A percentile compares a stretch with the other conserved stretches of the same genome.
Evolutionary conservation across 257 asterid species (phyloP).

Genomic region (Schizonepeta tenuifolia): DNA sequence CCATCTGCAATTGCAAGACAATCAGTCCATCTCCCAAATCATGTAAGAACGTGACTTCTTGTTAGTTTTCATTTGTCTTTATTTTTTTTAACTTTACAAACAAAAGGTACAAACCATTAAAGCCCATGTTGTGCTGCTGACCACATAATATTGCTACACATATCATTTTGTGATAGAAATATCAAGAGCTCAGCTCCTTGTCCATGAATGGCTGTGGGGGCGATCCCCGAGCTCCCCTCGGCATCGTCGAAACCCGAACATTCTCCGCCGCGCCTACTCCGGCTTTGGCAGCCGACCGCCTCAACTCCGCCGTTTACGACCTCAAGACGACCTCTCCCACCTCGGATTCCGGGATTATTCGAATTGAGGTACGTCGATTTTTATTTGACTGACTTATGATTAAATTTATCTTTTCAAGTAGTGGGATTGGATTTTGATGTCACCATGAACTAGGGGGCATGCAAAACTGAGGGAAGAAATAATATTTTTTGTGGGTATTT

Average conservation of each 20-base stretch:
- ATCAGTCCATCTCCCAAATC: conserved; percentile 43
- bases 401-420: not conserved
- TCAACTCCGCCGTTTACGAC: conserved; percentile 63
- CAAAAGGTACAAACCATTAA: conserved; percentile 12
- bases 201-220: conserved; percentile 77
- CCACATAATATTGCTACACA: not conserved
- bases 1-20: conserved; percentile 47
- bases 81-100: not conserved
- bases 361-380: conserved; percentile 59
- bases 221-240: conserved; percentile 63
- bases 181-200: conserved; percentile 50
- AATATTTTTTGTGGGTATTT: conserved; percentile 28
- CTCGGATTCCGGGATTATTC: conserved; percentile 69
- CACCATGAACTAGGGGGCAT: not conserved
- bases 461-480: conserved; percentile 31
- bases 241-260: conserved; percentile 63
- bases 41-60: conserved; percentile 38
- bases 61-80: not conserved
- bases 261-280: conserved; percentile 55
- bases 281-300: conserved; percentile 60
- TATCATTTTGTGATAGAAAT: conserved; percentile 40
- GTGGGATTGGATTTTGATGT: not conserved
- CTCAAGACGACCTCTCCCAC: conserved; percentile 49
- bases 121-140: conserved; percentile 15
- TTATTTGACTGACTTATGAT: too few relatives aligned